Percentiles rank a stretch among this genome's conserved stretches.
Evolutionary conservation across 2,329 filamentous ascomycete species (phyloP).

Genomic region (Neocatenulostroma microsporum): DNA sequence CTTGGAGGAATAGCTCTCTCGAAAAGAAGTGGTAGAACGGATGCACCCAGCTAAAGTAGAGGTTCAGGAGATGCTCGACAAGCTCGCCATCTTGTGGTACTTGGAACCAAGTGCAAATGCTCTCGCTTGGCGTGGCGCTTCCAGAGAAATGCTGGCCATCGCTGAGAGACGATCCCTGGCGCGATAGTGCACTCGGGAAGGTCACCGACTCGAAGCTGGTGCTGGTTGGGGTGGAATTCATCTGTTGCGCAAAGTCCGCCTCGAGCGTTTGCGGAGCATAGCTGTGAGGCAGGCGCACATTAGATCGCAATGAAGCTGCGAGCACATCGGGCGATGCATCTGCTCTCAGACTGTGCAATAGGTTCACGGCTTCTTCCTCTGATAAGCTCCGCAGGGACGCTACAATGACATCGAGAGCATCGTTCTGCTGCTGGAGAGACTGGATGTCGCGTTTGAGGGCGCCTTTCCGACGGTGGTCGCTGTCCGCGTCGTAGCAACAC

Average conservation of each 20-base stretch:
- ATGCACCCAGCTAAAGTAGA: constrained; percentile 53
- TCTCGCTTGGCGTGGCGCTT: constrained; percentile 2
- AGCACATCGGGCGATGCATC: constrained; percentile 35
- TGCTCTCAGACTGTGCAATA: constrained; percentile 37
- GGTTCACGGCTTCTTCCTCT: constrained; percentile 36
- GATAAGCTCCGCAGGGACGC: constrained; percentile 38
- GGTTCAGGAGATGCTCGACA: constrained; percentile 29
- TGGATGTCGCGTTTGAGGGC: constrained; percentile 35
- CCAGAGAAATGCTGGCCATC: constrained; percentile 8
- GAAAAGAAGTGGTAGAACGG: constrained; percentile 66
- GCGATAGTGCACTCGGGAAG: constrained; percentile 10
- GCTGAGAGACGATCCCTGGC: constrained; percentile 13
- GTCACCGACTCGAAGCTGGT: constrained; percentile 6
- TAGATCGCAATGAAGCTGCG: constrained; percentile 34
- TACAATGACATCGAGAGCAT: constrained; percentile 35
- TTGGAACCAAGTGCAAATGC: constrained; percentile 21
- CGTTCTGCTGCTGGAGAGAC: constrained; percentile 30
- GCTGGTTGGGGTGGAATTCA: constrained; percentile 14
- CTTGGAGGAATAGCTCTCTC: constrained; percentile 61
- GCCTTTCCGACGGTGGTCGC: constrained; percentile 40
- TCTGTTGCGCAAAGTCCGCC: constrained; percentile 25
- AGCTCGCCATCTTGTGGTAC: constrained; percentile 28
- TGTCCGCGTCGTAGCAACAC: constrained; percentile 44
- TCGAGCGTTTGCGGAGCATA: constrained; percentile 27
- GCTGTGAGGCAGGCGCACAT: constrained; percentile 29